These are phyloP conservation scores for Boletus speciosus DNA, from an alignment of 768 basidiomycete species.

Conservation along the genomic window DNA sequence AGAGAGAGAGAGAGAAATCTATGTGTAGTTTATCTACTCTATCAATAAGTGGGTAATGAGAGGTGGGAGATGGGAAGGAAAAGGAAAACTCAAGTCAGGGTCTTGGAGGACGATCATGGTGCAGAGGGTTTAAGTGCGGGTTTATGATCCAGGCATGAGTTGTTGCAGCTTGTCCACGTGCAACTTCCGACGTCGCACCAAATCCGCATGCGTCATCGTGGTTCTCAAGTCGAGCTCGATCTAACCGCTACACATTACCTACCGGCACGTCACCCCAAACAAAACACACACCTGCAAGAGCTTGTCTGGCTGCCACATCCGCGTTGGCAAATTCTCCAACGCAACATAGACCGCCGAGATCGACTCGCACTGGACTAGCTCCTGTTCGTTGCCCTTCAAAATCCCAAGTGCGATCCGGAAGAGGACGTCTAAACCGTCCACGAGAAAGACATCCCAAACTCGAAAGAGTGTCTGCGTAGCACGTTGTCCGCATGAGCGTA, in stretches of 20 bases:
- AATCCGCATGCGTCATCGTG: conserved; percentile 50
- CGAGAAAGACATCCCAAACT: conserved; percentile 94
- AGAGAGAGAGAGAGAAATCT: not conserved
- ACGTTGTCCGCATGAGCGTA: not conserved
- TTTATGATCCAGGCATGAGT: conserved; percentile 34
- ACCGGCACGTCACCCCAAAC: not conserved
- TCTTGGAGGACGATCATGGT: not conserved
- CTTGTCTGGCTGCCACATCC: conserved; percentile 92
- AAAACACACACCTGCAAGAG: conserved; percentile 65
- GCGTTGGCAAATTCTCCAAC: conserved; percentile 82
- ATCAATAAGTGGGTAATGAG: not conserved
- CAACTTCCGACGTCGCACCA: conserved; percentile 49
- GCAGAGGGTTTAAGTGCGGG: no score
- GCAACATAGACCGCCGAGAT: conserved; percentile 88
- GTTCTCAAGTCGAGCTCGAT: conserved; percentile 55
- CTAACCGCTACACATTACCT: conserved; percentile 27
- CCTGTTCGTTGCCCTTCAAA: conserved; percentile 76
- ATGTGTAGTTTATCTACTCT: conserved; percentile 11
- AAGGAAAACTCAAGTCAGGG: no score
- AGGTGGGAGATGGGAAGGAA: not conserved
- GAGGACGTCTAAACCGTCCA: conserved; percentile 87
- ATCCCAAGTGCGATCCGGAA: conserved; percentile 90
- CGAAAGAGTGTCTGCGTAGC: conserved; percentile 79
- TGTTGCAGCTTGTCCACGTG: conserved; percentile 48
- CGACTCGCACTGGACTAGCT: conserved; percentile 79